These are phyloP conservation scores for slime mould (Dictyostelium discoideum) DNA, from an alignment of 78 protist genomes.

Conservation along the genomic window dicty_2.7 NC_007091.3:149001-149500, in stretches of 20 bases:
- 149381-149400: background rate
- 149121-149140: slow-evolving; percentile 64
- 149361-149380: background rate
- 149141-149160: slow-evolving; percentile 56
- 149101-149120: slow-evolving; percentile 83
- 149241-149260: no score
- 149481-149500: slow-evolving; percentile 71
- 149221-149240: no score
- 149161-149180: slow-evolving; percentile 75
- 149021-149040: background rate
- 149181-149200: slow-evolving; percentile 88
- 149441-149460: slow-evolving; percentile 75
- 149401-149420: background rate
- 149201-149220: slow-evolving; percentile 78
- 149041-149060: slow-evolving; percentile 60
- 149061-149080: slow-evolving; percentile 78
- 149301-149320: background rate
- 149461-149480: slow-evolving; percentile 74
- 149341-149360: slow-evolving; percentile 11
- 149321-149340: slow-evolving; percentile 30
- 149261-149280: no score
- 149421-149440: slow-evolving; percentile 70
- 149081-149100: slow-evolving; percentile 22
- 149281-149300: no score
- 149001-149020: background rate